These are phyloP conservation scores for Cicer pinnatifidum DNA, from an alignment of 306 rosid species.

Conservation along the genomic window DNA sequence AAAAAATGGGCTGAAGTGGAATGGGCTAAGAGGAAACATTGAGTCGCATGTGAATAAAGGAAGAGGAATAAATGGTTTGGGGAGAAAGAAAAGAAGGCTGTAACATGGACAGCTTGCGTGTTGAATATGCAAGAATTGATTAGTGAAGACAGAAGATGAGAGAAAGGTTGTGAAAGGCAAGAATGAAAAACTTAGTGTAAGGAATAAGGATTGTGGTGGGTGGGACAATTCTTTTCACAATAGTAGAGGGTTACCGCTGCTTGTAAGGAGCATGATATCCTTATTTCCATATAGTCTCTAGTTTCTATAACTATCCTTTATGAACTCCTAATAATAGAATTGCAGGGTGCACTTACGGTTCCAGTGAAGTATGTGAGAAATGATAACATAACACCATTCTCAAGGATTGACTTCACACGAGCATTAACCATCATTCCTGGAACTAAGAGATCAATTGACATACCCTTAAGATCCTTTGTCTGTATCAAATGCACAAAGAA, in stretches of 20 bases:
- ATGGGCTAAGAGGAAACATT: slow-evolving; percentile 4
- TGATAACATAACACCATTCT: slow-evolving; percentile 91
- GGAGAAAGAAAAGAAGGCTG: slow-evolving; percentile 1
- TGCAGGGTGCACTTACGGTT: slow-evolving; percentile 68
- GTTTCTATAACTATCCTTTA: slow-evolving; percentile 13
- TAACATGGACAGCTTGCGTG: not conserved
- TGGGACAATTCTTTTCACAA: not conserved
- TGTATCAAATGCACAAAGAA: slow-evolving; percentile 48
- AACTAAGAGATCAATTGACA: slow-evolving; percentile 86
- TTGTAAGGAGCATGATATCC: slow-evolving; percentile 5
- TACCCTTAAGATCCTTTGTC: slow-evolving; percentile 89
- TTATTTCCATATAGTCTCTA: slow-evolving; percentile 5
- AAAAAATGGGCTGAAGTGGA: not conserved
- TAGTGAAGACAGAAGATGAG: not conserved
- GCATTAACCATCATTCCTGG: slow-evolving; percentile 97
- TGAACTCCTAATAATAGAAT: slow-evolving; percentile 10
- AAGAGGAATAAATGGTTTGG: slow-evolving; percentile 3
- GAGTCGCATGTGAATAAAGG: not conserved
- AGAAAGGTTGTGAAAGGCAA: not conserved
- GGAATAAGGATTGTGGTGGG: slow-evolving; percentile 15
- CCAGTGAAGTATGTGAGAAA: slow-evolving; percentile 92
- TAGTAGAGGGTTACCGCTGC: not conserved
- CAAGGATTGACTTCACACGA: slow-evolving; percentile 78
- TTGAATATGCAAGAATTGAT: slow-evolving; percentile 14
- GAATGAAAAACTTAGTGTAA: not conserved